phyloP scores from a whole-genome alignment of 371 early-diverging fungal genomes.

The Zychaea mexicana region DNA sequence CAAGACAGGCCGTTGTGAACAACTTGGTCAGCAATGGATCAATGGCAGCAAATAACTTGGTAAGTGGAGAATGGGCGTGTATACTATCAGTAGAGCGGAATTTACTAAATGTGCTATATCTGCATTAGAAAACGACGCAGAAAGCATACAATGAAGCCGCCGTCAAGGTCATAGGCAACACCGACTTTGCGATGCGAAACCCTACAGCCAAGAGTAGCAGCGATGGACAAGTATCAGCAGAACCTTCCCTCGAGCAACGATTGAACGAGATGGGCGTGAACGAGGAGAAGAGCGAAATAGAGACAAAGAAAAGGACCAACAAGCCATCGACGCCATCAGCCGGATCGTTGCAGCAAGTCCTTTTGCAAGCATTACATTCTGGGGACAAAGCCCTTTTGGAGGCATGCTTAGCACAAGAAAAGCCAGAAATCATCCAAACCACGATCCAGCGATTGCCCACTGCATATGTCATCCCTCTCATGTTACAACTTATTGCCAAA shows the following conservation, averaged over 20 bases:
- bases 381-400: conserved; percentile 70
- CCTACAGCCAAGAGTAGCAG: conserved; percentile 14
- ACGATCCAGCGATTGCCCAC: conserved; percentile 75
- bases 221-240: conserved; percentile 8
- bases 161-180: conserved; percentile 43
- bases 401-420: conserved; percentile 61
- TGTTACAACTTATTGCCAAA: conserved; percentile 62
- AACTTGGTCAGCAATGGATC: conserved; percentile 57
- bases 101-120: no score
- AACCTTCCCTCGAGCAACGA: conserved; percentile 5
- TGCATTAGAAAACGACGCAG: conserved; percentile 45
- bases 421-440: conserved; percentile 65
- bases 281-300: conserved; percentile 17
- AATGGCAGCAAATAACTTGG: conserved; percentile 52
- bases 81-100: no score
- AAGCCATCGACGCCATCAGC: conserved; percentile 40
- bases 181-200: conserved; percentile 41
- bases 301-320: conserved; percentile 25
- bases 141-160: conserved; percentile 53
- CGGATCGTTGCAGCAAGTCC: conserved; percentile 70
- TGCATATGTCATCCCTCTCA: conserved; percentile 71
- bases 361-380: conserved; percentile 80
- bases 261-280: conserved; percentile 29
- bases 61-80: no score
- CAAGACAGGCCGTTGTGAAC: conserved; percentile 56